phyloP scores from a whole-genome alignment of 1,284 basidiomycete genomes.

The Rhodotorula mucilaginosa region DNA sequence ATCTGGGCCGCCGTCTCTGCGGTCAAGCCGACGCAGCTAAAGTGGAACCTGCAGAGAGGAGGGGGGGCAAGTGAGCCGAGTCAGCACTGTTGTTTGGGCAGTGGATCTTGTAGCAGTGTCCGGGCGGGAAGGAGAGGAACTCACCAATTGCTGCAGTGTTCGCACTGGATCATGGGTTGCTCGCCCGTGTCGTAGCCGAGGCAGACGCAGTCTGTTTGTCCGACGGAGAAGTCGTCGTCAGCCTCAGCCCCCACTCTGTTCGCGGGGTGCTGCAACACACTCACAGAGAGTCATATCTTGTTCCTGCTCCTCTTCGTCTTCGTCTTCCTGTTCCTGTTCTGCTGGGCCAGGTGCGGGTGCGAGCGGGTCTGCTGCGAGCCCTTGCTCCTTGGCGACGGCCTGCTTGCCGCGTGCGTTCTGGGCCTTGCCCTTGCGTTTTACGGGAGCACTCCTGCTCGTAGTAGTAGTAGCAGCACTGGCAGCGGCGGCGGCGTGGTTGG shows the following conservation, averaged over 20 bases:
- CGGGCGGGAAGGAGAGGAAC: slow-evolving; percentile 41
- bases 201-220: slow-evolving; percentile 41
- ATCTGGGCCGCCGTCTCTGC: slow-evolving; percentile 41
- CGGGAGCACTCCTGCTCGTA: slow-evolving; percentile 12
- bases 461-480: neutral
- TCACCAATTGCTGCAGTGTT: slow-evolving; percentile 69
- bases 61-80: neutral
- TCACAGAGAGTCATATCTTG: slow-evolving; percentile 39
- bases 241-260: neutral
- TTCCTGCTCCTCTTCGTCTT: slow-evolving; percentile 1
- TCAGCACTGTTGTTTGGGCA: neutral
- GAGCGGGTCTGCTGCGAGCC: slow-evolving; percentile 4
- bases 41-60: slow-evolving; percentile 45
- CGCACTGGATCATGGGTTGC: slow-evolving; percentile 74
- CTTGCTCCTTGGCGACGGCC: slow-evolving; percentile 13
- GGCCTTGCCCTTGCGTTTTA: slow-evolving; percentile 25
- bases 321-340: slow-evolving; percentile 12
- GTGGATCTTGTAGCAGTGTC: neutral
- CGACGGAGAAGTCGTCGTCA: neutral
- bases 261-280: neutral
- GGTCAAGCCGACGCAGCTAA: slow-evolving; percentile 44
- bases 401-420: slow-evolving; percentile 19
- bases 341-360: neutral
- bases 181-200: slow-evolving; percentile 61
- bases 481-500: neutral